phyloP scores from a whole-genome alignment of 2,329 filamentous ascomycete species.

The Hypoxylon sp. region DNA sequence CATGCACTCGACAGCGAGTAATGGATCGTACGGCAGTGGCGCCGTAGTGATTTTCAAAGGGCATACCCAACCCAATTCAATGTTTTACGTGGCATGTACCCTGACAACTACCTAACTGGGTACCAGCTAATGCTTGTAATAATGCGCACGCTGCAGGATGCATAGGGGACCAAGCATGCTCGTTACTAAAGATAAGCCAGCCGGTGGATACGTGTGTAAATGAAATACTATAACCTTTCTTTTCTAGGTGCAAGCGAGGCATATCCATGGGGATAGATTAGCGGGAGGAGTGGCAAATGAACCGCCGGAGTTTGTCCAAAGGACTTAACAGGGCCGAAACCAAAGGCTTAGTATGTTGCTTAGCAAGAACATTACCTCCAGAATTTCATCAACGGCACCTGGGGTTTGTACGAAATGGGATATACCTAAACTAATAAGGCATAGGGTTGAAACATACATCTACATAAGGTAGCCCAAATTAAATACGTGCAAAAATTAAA shows the following conservation, averaged over 20 bases:
- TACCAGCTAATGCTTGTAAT: conserved; percentile 38
- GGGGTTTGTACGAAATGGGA: background rate
- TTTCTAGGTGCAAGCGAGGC: conserved; percentile 8
- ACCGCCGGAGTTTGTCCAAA: conserved; percentile 21
- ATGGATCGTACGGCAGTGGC: conserved; percentile 32
- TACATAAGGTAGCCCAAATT: background rate
- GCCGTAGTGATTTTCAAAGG: conserved; percentile 24
- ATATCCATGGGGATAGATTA: conserved; percentile 17
- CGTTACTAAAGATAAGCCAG: conserved; percentile 38
- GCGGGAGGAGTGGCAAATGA: conserved; percentile 26
- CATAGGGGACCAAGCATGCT: conserved; percentile 35
- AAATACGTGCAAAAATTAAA: background rate
- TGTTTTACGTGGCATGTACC: conserved; percentile 31
- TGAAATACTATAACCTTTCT: conserved; percentile 5
- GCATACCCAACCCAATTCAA: conserved; percentile 31
- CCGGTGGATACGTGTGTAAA: conserved; percentile 3
- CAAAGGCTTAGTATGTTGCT: background rate
- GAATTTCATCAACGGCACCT: background rate
- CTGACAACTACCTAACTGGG: conserved; percentile 25
- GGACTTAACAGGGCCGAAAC: conserved; percentile 3
- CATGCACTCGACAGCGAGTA: background rate
- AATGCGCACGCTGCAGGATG: conserved; percentile 35
- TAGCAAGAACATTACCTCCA: background rate
- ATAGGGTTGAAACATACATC: background rate
- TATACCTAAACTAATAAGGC: background rate